These are phyloP conservation scores for Raddia distichophylla DNA, from an alignment of 176 grass and related monocot species.

Conservation along the genomic window DNA sequence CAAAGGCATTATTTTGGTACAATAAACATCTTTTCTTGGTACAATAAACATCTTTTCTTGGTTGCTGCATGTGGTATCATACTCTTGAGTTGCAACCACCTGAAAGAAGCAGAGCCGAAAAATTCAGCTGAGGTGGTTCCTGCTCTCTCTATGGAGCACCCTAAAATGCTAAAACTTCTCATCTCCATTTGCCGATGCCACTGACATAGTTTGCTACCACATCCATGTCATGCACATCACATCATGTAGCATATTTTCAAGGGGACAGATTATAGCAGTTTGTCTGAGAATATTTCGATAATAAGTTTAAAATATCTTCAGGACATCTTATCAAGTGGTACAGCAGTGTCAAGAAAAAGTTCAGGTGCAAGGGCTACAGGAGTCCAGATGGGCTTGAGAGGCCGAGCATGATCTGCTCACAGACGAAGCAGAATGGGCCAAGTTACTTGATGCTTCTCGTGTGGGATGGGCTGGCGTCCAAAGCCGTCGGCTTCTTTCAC, in stretches of 20 bases:
- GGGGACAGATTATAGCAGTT: background rate
- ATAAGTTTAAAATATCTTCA: background rate
- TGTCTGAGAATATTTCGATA: background rate
- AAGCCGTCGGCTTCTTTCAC: no score
- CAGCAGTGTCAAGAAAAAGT: background rate
- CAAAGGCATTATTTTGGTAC: constrained; percentile 5
- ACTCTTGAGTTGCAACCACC: background rate
- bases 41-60: background rate
- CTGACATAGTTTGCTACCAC: background rate
- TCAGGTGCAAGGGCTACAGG: background rate
- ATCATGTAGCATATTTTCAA: background rate
- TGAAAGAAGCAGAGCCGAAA: background rate
- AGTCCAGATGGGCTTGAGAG: no score
- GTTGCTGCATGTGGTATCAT: background rate
- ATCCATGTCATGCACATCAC: background rate
- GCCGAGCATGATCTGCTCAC: no score
- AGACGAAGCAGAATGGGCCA: no score
- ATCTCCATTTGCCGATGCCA: background rate
- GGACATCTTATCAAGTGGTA: background rate
- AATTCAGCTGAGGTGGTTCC: background rate
- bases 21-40: no score
- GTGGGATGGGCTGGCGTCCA: no score
- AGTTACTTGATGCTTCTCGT: no score
- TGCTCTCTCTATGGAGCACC: no score
- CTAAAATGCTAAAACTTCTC: no score